Percentiles rank a stretch among this genome's conserved stretches.
Conservation (phyloP, 1,139 yeast species). For the Candida gigantensis region DNA sequence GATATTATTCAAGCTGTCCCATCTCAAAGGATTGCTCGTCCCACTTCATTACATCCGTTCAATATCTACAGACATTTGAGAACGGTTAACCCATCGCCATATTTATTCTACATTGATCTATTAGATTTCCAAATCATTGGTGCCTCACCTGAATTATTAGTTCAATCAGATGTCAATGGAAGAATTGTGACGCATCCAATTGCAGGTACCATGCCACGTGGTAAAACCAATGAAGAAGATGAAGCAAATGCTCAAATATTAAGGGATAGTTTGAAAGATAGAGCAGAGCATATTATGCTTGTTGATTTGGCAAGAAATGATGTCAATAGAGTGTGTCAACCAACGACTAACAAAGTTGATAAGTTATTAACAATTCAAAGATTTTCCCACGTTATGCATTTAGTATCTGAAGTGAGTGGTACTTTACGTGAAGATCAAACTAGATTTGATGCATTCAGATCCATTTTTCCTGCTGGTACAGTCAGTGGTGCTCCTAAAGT, state of each 20-base stretch:
- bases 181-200: slow-evolving; percentile 92
- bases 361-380: slow-evolving; percentile 85
- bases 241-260: slow-evolving; percentile 76
- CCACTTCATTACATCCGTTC: slow-evolving; percentile 93
- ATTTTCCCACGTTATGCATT: slow-evolving; percentile 96
- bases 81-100: slow-evolving; percentile 96
- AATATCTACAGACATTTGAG: slow-evolving; percentile 92
- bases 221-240: slow-evolving; percentile 88
- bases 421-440: slow-evolving; percentile 79
- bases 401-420: slow-evolving; percentile 94
- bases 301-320: slow-evolving; percentile 97
- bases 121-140: slow-evolving; percentile 93
- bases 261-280: slow-evolving; percentile 79
- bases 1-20: slow-evolving; percentile 98
- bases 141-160: slow-evolving; percentile 93
- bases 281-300: slow-evolving; percentile 98
- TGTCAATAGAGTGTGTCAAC: slow-evolving; percentile 91
- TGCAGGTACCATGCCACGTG: slow-evolving; percentile 94
- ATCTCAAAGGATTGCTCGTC: slow-evolving; percentile 93
- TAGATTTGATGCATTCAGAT: slow-evolving; percentile 93
- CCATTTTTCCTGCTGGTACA: slow-evolving; percentile 98
- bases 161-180: slow-evolving; percentile 71
- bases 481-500: slow-evolving; percentile 98
- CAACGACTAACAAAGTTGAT: slow-evolving; percentile 80
- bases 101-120: slow-evolving; percentile 89